phyloP scores from a whole-genome alignment of 306 rosid genomes.

The Lotus japonicus region DNA sequence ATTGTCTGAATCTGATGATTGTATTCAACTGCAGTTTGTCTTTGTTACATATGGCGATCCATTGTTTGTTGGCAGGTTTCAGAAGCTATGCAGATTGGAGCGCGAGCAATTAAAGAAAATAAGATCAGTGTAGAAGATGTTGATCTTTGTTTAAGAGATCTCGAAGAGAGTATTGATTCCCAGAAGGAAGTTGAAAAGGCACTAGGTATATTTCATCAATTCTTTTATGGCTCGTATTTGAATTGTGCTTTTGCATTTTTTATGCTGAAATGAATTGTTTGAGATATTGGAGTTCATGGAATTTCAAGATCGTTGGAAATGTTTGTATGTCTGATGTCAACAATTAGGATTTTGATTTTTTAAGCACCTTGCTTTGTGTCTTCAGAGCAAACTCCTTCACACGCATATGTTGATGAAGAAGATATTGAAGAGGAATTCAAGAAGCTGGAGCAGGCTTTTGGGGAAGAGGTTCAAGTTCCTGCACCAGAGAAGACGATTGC shows the following conservation, averaged over 20 bases:
- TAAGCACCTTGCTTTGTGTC: conserved; percentile 15
- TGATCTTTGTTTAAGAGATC: conserved; percentile 60
- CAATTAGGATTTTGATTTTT: conserved; percentile 4
- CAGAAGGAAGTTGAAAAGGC: conserved; percentile 70
- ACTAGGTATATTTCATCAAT: conserved; percentile 47
- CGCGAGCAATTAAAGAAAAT: conserved; percentile 69
- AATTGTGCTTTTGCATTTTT: neutral
- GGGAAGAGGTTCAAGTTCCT: conserved; percentile 20
- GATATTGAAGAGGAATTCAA: conserved; percentile 77
- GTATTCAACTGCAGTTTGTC: conserved; percentile 6
- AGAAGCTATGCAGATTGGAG: conserved; percentile 87
- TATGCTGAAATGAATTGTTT: neutral
- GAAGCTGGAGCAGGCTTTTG: conserved; percentile 53
- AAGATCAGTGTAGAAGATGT: conserved; percentile 65
- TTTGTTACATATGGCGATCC: conserved; percentile 2
- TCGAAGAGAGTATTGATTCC: conserved; percentile 71
- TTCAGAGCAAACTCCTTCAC: conserved; percentile 47
- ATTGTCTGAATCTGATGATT: neutral
- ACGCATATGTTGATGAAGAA: conserved; percentile 48
- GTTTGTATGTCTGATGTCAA: conserved; percentile 1
- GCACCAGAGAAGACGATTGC: conserved; percentile 7
- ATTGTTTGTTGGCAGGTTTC: conserved; percentile 55
- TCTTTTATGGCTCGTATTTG: conserved; percentile 2
- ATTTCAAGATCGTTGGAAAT: conserved; percentile 11
- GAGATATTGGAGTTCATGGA: conserved; percentile 13